These are phyloP conservation scores for Solanum tarijense DNA, from an alignment of 257 asterid genomes.

Conservation along the genomic window DNA sequence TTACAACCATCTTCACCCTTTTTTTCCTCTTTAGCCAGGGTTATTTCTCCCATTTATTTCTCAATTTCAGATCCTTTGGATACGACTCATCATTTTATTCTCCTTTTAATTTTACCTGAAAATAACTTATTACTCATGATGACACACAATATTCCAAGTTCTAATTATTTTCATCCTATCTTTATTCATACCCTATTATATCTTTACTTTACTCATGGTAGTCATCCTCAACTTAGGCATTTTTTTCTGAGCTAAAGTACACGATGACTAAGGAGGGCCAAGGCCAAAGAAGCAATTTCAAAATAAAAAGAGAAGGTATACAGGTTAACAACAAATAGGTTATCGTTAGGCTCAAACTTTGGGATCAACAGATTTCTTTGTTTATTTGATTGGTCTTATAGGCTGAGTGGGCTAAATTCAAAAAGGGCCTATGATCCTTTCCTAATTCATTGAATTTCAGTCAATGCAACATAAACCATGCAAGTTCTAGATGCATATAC, in stretches of 20 bases:
- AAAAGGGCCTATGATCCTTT: not conserved
- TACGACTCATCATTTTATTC: not conserved
- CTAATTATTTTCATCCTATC: not conserved
- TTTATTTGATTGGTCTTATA: not conserved
- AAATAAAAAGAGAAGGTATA: not conserved
- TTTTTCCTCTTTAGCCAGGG: not conserved
- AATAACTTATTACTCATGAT: not conserved
- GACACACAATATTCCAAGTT: not conserved
- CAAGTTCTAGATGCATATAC: not conserved
- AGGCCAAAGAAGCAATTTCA: not conserved
- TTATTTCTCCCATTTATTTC: not conserved
- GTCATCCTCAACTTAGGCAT: not conserved
- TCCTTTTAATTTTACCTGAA: not conserved
- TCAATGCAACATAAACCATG: too few relatives aligned
- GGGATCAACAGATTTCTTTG: not conserved
- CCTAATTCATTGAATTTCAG: not conserved
- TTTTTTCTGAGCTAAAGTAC: too few relatives aligned
- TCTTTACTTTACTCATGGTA: not conserved
- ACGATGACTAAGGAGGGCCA: not conserved
- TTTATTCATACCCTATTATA: not conserved
- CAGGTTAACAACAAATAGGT: not conserved
- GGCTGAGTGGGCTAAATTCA: not conserved
- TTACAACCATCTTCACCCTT: not conserved
- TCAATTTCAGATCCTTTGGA: too few relatives aligned
- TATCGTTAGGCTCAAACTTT: not conserved